phyloP scores from a whole-genome alignment of 23 red algal species.

The Gracilaria caudata region DNA sequence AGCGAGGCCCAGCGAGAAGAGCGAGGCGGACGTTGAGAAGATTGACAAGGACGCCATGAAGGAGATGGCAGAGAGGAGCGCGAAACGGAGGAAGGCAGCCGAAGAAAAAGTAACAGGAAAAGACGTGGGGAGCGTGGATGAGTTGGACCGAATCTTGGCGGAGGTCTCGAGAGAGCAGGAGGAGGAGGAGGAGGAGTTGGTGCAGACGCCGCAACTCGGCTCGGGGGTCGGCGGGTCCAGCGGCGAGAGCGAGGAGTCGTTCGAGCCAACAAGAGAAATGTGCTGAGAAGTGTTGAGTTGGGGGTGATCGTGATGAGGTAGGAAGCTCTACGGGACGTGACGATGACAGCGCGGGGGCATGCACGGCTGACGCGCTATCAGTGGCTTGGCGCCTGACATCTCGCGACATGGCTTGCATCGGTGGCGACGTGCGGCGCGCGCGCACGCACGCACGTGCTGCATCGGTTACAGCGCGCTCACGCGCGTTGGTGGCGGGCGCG shows the following conservation, averaged over 20 bases:
- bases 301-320: no score
- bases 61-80: background rate
- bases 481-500: no score
- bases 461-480: no score
- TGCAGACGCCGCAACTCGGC: background rate
- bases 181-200: background rate
- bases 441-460: no score
- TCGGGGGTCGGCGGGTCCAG: background rate
- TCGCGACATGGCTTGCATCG: no score
- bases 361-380: no score
- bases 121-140: background rate
- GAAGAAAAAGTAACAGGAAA: background rate
- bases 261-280: background rate
- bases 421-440: no score
- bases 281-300: constrained; percentile 1
- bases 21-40: background rate
- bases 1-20: background rate
- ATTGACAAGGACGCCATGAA: background rate
- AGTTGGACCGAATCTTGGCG: constrained; percentile 22
- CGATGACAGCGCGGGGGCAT: no score
- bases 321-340: no score
- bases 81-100: background rate
- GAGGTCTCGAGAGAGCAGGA: constrained; percentile 9
- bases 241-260: constrained; percentile 5
- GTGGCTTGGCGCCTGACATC: background rate